Evolutionary conservation across 495 filamentous ascomycete genomes (phyloP), one percentile per base, ranked within the genome.

Genomic region (Lasiosphaeriaceae sp.): DNA sequence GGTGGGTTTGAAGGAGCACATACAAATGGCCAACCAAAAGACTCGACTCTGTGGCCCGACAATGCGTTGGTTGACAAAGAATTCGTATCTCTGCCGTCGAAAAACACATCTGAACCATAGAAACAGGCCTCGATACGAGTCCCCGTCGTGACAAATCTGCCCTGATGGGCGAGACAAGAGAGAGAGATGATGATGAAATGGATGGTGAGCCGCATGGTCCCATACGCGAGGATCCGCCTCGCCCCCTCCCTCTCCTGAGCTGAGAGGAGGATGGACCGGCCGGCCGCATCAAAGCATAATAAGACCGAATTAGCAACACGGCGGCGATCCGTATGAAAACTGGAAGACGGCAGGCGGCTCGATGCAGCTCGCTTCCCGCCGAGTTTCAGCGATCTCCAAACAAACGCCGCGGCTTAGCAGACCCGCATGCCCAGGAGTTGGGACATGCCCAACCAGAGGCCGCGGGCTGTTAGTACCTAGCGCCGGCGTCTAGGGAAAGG

Each of bases 381-480:
- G 44, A 19, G 51, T 55, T 57, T 55, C 61, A 51, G 23, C 54
- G 6, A 52, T 55, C 54, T 49, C 47, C 61, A 55, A 50, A 50
- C 62, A 61, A 35, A 45, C 50, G 55, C 48, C 26, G 51, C 22
- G 41, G 50, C 48, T 50, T 52, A 49, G 31, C 57, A 52, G 43
- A n/a, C 5, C 22, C 44, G 34, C 12, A 20, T 34, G 16, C 21
- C 21, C 46, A 46, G 21, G 39, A 44, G 21, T 22, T 19, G 20
- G 21, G 39, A 20, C 37, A 56, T 16, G 44, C 34, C 46, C 49
- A 51, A 44, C 54, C 41, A 37, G 12, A 22, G 17, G 11, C 9
- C 43, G 50, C 12, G n/a, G n/a, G 14, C 20, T 51, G 54, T 49
- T 50, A 47, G 47, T 16, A 49, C 5, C 41, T 61, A 54, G 56